These are phyloP conservation scores for Mycena epipterygia DNA, from an alignment of 768 basidiomycete genomes.

Conservation along the genomic window DNA sequence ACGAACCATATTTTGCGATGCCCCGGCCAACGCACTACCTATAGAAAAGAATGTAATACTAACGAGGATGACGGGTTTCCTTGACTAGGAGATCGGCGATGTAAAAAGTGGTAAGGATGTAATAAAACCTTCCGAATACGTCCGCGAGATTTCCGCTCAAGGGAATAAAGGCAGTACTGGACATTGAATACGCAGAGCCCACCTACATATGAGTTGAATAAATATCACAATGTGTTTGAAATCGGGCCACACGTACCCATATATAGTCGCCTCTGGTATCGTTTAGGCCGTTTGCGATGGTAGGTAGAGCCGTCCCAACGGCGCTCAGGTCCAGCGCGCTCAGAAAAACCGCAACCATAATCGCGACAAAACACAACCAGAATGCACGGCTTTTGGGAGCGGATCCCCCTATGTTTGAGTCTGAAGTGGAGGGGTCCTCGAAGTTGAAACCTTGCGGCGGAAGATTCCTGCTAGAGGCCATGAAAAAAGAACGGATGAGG, in stretches of 20 bases:
- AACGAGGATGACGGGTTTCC: constrained; percentile 45
- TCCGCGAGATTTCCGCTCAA: constrained; percentile 50
- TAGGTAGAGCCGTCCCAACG: constrained; percentile 29
- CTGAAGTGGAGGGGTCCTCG: too few relatives aligned
- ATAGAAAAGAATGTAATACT: constrained; percentile 50
- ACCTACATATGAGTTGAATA: constrained; percentile 39
- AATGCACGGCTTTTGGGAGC: constrained; percentile 25
- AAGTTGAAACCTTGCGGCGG: background rate
- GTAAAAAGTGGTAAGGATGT: background rate
- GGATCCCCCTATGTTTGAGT: too few relatives aligned
- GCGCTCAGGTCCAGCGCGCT: constrained; percentile 30
- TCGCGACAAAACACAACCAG: constrained; percentile 31
- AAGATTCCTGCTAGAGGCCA: background rate
- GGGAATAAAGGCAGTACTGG: constrained; percentile 55
- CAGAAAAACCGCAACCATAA: constrained; percentile 26
- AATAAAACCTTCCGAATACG: constrained; percentile 46
- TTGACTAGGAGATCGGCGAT: background rate
- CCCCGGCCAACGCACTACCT: constrained; percentile 58
- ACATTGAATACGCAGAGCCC: constrained; percentile 55
- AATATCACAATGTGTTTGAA: too few relatives aligned
- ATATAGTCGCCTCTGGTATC: constrained; percentile 30
- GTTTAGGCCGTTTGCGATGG: constrained; percentile 20
- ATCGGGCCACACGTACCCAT: constrained; percentile 11
- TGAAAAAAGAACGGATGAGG: too few relatives aligned
- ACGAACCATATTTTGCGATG: constrained; percentile 51